Evolutionary conservation across 805 yeast genomes (phyloP), one percentile per base, ranked within the genome.

Genomic region (Cyberlindnera mississippiensis): DNA sequence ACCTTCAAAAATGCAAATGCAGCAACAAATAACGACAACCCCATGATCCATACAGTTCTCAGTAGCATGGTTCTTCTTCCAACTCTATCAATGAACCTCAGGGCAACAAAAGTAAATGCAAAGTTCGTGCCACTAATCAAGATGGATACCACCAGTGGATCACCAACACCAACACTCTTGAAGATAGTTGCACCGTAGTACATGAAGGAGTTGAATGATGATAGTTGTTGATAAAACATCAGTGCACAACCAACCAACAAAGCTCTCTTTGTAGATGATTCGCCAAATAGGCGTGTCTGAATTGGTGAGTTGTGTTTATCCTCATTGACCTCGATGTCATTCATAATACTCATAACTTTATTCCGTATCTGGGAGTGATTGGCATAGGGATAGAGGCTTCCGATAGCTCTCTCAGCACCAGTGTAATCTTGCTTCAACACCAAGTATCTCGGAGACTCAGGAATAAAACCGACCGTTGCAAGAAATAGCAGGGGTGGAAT

Each of bases 141-240:
- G 20, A 77, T 73, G 7, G 82, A 76, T 3, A 80, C 76, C 33
- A 71, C 56, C 53, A 78, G 66, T n/a, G 83, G 79, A 54, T 77
- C 73, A 9, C 64, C 52, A 49, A 73, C 62, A 4, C 80, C 78
- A 16, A 76, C 68, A 16, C 72, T 68, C 40, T 69, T 57, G 65
- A 79, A 77, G 35, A 79, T 70, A 12, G 80, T 67, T 9, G 82
- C 74, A 6, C 80, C 75, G 52, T 78, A 79, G 59, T 77, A 78
- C 73, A 78, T 76, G 53, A 79, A 76, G 31, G 80, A 77, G 61
- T 78, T 78, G 56, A 76, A 73, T 41, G 84, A 84, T n/a, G 78
- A 69, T 38, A 72, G 65, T 58, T 78, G 84, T 55, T 79, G 84
- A 48, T 75, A 69, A 47, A 75, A 66, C 69, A 77, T 66, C 33